Evolutionary conservation across 768 basidiomycete species (phyloP), one percentile per base, ranked within the genome.

Genomic region (Phlebiopsis flavidoalba): DNA sequence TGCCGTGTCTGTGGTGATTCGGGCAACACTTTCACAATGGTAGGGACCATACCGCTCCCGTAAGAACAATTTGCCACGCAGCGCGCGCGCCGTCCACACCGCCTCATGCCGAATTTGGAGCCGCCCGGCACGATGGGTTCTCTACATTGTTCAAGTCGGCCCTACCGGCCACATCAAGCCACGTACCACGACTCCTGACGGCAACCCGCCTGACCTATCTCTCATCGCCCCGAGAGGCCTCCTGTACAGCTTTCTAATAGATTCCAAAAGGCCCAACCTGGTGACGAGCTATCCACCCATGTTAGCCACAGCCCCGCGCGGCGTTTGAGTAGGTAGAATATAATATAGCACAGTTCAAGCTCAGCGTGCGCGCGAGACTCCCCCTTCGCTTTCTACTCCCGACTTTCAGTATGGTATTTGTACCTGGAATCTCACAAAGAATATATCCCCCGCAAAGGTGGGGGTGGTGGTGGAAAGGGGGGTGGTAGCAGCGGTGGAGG

Each of bases 371-470:
- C n/a, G n/a, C n/a, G n/a, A n/a, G n/a, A n/a, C 19, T 53, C n/a
- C 12, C 52, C 52, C 52, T 36, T 36, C 14, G 35, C 52, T 53
- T 33, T 36, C 35, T 35, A 52, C 19, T 24, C 24, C 19, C 48
- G 5, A 17, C 40, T 12, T 43, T 52, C 26, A 11, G 36, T 35
- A 53, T 53, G 37, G 22, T 58, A 22, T 49, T 47, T 46, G 46
- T 58, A 36, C 57, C 57, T 19, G 57, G 45, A 1, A 48, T 58
- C 57, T 47, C 57, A 19, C 57, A 49, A 49, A 43, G 57, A 12
- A 46, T 58, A 21, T 58, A 58, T 49, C 57, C 57, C n/a, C 0
- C 57, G 55, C 37, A 57, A 57, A 26, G 57, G 57, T 33, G 58
- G 58, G 5, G 50, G 58, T 10, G 57, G 57, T 12, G 57, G 57